Base-by-base conservation (phyloP, 257 asterid genomes). In the Vinca minor region DNA sequence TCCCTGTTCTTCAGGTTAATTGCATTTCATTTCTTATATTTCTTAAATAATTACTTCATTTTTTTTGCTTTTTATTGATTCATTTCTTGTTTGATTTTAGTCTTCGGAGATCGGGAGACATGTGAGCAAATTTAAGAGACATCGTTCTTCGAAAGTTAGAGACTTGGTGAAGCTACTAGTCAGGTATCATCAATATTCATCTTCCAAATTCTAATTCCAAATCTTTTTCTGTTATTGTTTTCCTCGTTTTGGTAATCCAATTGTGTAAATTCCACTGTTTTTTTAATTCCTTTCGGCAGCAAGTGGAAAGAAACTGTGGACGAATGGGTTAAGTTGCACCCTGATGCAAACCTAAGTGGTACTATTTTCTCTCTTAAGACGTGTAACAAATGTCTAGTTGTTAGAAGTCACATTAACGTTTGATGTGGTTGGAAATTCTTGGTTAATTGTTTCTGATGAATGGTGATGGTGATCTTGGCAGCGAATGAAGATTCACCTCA, bases 401-500 rank as follows among this genome's bases (percentile, higher is more conserved):
- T 68, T 15, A 34, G 4, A 0, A 12, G 64, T 56, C n/a, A 64
- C 49, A 23, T 60, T 28, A 11, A 36, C 31, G 47, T 18, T 38
- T 61, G 55, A 15, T 44, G 29, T 29, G 44, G 11, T 32, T 36
- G 69, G 64, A 57, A 55, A 63, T 35, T 53, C 52, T 55, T 75
- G 71, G 52, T 59, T 71, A 70, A 59, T 48, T 69, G 52, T 61
- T 70, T 80, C 70, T 60, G 15, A 56, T 72, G 76, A 60, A 59
- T 71, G 80, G 64, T 71, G 75, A 66, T 83, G 79, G 68, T 77
- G 77, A 77, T 83, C 77, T 73, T 82, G 75, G 76, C 94, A 87
- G 97, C 86, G 70, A 97, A 85, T 77, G 97, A 80, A 81, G 97
- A 93, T 78, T 93, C 97, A 29, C 98, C 98, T 78, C 96, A 85